Base-by-base conservation (phyloP, 2,329 filamentous ascomycete genomes). In the Colletotrichum endophyticum region DNA sequence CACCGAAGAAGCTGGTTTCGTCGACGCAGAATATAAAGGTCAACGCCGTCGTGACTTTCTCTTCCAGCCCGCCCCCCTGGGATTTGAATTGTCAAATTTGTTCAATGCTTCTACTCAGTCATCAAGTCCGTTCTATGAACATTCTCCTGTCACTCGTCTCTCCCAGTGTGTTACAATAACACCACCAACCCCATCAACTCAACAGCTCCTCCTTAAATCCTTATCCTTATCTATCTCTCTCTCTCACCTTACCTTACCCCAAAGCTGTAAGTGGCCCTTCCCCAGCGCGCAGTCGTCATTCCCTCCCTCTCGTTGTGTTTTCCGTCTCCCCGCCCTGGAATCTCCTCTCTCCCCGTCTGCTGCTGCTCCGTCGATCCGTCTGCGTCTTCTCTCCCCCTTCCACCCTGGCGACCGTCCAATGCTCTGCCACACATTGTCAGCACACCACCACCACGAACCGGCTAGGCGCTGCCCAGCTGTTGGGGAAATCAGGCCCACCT, bases 1-100 rank as follows among this genome's bases (percentile, higher is more conserved):
- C 74, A 76, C 70, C 71, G 66, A 74, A 57, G 64, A 39, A 73
- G 74, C 75, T 77, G 75, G 72, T 77, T 77, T 75, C 75, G 75
- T 77, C 72, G 66, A 72, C 25, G 53, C 63, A 74, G 70, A 66
- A 76, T 76, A 76, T 76, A 76, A 70, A 76, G 53, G 59, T 74
- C 70, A 34, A 76, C 44, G 74, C 28, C 70, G 66, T 70, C 64
- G 74, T 76, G 32, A 73, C 70, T 30, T 70, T 74, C 34, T 22
- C 8, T n/a, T 15, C n/a, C n/a, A 36, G 22, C 19, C 15, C 63
- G 25, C 36, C 27, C 73, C 39, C 27, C 22, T 19, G 61, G 5
- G 4, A 34, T 63, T 63, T n/a, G 30, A 25, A 27, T 73, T 59
- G 70, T 66, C 59, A 72, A 75, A 70, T 72, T 34, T 61, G 61